A percentile compares a stretch with the other conserved stretches of the same genome.
Conservation (phyloP, 1,284 basidiomycete genomes). For the Fomitopsis betulina region DNA sequence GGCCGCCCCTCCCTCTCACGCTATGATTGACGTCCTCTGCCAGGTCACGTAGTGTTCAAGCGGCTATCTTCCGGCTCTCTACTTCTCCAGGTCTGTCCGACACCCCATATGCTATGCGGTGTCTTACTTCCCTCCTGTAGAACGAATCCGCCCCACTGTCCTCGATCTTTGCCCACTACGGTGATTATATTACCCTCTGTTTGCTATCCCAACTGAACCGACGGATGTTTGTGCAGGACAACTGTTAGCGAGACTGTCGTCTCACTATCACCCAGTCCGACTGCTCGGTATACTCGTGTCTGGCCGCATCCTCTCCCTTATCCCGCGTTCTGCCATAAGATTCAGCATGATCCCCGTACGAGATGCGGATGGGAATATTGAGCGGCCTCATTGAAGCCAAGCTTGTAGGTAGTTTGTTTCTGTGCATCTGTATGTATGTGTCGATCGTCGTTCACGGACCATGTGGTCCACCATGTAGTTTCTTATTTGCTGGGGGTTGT, state of each 20-base stretch:
- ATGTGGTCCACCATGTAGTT: too few relatives aligned
- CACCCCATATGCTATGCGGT: background rate
- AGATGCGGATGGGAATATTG: background rate
- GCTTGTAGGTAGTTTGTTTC: too few relatives aligned
- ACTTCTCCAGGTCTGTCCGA: constrained; percentile 12
- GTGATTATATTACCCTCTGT: constrained; percentile 5
- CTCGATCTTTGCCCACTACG: constrained; percentile 24
- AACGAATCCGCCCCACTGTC: constrained; percentile 20
- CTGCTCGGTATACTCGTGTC: constrained; percentile 19
- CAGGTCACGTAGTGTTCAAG: constrained; percentile 9
- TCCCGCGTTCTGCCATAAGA: constrained; percentile 20
- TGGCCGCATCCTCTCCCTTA: constrained; percentile 18
- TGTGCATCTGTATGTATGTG: too few relatives aligned
- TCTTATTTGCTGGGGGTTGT: too few relatives aligned
- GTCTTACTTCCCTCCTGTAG: constrained; percentile 3
- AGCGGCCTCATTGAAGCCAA: too few relatives aligned
- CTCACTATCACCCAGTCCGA: constrained; percentile 22
- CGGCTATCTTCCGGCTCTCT: constrained; percentile 8
- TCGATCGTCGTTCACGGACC: too few relatives aligned
- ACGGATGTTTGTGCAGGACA: constrained; percentile 11
- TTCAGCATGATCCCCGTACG: constrained; percentile 19
- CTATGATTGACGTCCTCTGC: background rate
- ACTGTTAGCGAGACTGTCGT: constrained; percentile 17
- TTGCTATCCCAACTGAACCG: background rate
- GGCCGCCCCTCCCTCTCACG: background rate